phyloP scores from a whole-genome alignment of 2,329 filamentous ascomycete genomes.

The Leptodontidium sp. region DNA sequence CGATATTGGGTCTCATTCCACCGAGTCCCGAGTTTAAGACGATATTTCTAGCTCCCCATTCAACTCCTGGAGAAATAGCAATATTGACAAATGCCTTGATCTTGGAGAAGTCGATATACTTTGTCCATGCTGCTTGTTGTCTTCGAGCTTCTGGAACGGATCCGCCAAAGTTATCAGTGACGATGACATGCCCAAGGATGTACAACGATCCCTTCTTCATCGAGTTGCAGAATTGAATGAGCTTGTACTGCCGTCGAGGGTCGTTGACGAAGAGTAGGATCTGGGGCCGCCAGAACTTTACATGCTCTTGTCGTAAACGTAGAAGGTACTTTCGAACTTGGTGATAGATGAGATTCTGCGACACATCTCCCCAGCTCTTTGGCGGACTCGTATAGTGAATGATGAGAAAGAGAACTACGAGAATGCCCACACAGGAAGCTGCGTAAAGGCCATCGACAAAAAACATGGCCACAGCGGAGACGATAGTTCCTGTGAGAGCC shows the following conservation, averaged over 20 bases:
- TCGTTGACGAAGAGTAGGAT: conserved; percentile 86
- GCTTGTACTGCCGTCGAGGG: conserved; percentile 79
- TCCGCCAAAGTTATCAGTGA: conserved; percentile 80
- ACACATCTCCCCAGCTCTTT: conserved; percentile 90
- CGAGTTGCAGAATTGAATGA: conserved; percentile 92
- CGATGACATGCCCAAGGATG: conserved; percentile 84
- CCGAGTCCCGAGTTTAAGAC: conserved; percentile 83
- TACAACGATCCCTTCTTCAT: conserved; percentile 88
- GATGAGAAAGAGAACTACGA: conserved; percentile 80
- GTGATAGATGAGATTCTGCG: conserved; percentile 86
- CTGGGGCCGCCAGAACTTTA: conserved; percentile 93
- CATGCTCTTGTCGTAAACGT: conserved; percentile 84
- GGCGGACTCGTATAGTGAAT: conserved; percentile 88
- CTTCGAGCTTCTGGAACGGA: conserved; percentile 83
- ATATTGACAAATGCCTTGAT: conserved; percentile 93
- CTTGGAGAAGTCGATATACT: conserved; percentile 84
- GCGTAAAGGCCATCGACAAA: conserved; percentile 80
- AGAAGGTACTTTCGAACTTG: conserved; percentile 89
- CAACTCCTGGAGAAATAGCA: conserved; percentile 80
- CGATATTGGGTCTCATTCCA: conserved; percentile 90
- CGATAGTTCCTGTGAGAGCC: conserved; percentile 75
- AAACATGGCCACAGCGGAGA: conserved; percentile 85
- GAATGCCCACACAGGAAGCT: conserved; percentile 74
- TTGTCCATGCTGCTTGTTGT: conserved; percentile 81
- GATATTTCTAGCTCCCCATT: conserved; percentile 86